phyloP scores from a whole-genome alignment of 1,139 yeast genomes.

The Taphrina betulina region DNA sequence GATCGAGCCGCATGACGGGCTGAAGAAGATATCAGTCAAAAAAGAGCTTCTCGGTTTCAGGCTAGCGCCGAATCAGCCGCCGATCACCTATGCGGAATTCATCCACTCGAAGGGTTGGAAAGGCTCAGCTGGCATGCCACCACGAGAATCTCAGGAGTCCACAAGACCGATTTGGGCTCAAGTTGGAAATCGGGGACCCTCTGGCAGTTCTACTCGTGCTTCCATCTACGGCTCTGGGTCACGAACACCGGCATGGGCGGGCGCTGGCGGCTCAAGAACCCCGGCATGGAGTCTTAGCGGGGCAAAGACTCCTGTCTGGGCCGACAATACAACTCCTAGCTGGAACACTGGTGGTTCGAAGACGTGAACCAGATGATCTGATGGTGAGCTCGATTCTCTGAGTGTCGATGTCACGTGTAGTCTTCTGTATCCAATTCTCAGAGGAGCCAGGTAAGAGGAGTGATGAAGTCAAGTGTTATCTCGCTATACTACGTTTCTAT shows the following conservation, averaged over 20 bases:
- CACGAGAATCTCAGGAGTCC: slow-evolving; percentile 42
- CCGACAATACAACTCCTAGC: slow-evolving; percentile 41
- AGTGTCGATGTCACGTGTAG: too few species aligned
- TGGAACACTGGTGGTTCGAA: slow-evolving; percentile 46
- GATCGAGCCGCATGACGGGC: slow-evolving; percentile 88
- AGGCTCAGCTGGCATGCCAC: slow-evolving; percentile 35
- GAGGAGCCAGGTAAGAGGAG: too few species aligned
- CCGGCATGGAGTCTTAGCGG: slow-evolving; percentile 53
- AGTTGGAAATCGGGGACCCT: slow-evolving; percentile 42
- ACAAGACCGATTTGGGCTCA: slow-evolving; percentile 41
- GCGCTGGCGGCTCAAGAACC: slow-evolving; percentile 55
- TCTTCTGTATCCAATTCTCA: too few species aligned
- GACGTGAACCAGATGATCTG: too few species aligned
- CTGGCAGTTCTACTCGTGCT: slow-evolving; percentile 46
- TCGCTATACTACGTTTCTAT: too few species aligned
- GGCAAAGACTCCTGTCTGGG: slow-evolving; percentile 42
- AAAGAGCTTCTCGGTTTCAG: slow-evolving; percentile 71
- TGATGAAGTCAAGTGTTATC: too few species aligned
- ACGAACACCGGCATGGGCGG: slow-evolving; percentile 57
- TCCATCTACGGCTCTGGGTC: slow-evolving; percentile 53
- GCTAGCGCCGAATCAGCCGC: slow-evolving; percentile 50
- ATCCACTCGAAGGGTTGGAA: slow-evolving; percentile 52
- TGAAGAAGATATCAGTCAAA: slow-evolving; percentile 80
- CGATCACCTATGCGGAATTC: slow-evolving; percentile 77
- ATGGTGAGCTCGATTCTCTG: too few species aligned